Conservation (phyloP, 305 asterid genomes). For the Fraxinus sp. region DNA sequence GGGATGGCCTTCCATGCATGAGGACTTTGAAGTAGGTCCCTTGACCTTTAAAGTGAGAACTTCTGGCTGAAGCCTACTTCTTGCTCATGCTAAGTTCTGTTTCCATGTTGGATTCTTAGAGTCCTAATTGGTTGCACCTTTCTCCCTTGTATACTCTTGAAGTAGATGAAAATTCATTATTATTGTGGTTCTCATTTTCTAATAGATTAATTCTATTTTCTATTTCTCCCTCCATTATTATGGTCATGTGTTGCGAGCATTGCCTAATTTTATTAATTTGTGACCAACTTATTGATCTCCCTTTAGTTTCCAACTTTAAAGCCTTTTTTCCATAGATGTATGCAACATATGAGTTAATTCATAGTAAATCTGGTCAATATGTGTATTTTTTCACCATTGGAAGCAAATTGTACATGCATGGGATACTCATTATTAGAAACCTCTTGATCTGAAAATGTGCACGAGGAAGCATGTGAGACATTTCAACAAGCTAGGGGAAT, state of each 20-base stretch:
- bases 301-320: constrained; percentile 1
- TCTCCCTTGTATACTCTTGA: neutral
- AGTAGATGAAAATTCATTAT: constrained; percentile 1
- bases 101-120: constrained; percentile 15
- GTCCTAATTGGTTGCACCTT: neutral
- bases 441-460: constrained; percentile 15
- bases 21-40: neutral
- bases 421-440: neutral
- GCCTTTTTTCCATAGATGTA: neutral
- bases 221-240: constrained; percentile 9
- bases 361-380: neutral
- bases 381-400: neutral
- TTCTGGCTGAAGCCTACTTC: neutral
- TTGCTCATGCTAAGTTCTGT: neutral
- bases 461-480: neutral
- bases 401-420: neutral
- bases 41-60: neutral
- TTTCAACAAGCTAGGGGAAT: constrained; percentile 2
- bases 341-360: neutral
- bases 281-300: neutral
- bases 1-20: neutral
- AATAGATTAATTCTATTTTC: neutral
- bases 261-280: neutral
- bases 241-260: neutral
- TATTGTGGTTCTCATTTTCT: constrained; percentile 13